Evolutionary conservation across 2,329 filamentous ascomycete genomes (phyloP), one percentile per base, ranked within the genome.

Genomic region (Aspergillus sp.): DNA sequence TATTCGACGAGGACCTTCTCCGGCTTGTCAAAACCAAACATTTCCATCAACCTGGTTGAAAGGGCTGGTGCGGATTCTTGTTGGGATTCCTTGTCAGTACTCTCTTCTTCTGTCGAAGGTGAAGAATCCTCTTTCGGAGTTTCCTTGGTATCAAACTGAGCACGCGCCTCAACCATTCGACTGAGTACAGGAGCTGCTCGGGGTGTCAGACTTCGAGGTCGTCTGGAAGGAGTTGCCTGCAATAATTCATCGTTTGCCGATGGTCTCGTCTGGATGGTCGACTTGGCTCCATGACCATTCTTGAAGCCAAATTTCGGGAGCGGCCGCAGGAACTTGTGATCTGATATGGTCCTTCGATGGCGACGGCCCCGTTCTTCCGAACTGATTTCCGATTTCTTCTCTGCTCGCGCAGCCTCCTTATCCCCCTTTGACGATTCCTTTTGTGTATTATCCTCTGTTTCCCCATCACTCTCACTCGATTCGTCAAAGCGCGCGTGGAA

Each of bases 1-100:
- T 94, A 96, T 71, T 97, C 91, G 81, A 64, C 83, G 48, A 95
- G 82, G 19, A 97, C 88, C 48, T 90, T 85, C 62, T 98, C 93
- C 0, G 86, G 78, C 32, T 80, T 74, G 27, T 89, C 82, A 53
- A 96, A 93, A 39, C 85, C 79, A 59, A 95, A 95, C 49, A 95
- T 94, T 48, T 93, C 83, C 74, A 83, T 89, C 32, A 95, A 67
- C 45, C 83, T 79, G 45, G 76, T 79, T 1, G 86, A 83, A 40
- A 95, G 75, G 11, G 78, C 78, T 5, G 78, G 79, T 5, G 79
- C 59, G 7, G 65, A 59, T 7, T 60, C 53, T 27, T 70, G 37
- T 67, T 75, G 48, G 61, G 57, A 43, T 66, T 76, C 36, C 78
- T 61, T 51, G 80, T 79, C 56, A 77, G 81, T 59, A 73, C 52